Base-by-base conservation (phyloP, 2,329 filamentous ascomycete species). In the Colletotrichum eleusines region DNA sequence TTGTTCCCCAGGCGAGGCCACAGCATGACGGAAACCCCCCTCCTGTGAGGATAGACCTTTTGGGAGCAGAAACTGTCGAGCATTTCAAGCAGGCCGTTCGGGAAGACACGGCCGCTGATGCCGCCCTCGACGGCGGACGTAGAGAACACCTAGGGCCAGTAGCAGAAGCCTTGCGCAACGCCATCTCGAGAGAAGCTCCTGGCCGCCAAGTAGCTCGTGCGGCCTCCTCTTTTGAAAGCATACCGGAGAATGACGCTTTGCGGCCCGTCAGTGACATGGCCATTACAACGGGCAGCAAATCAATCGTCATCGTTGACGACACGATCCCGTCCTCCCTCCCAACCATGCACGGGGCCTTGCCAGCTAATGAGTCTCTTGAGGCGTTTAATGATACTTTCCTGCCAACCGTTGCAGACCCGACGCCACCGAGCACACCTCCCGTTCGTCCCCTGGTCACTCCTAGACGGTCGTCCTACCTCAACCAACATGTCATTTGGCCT, bases 291-390 rank as follows among this genome's bases (percentile, higher is more conserved):
- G 93, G 94, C n/a, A 97, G 94, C 84, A 92, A 95, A 77, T 97
- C 94, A 0, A 97, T 97, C 74, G 87, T 97, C 66, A 97, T 97
- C 76, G 90, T 97, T 44, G 93, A 97, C 69, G 89, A 89, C 40
- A 91, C 90, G 0, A 74, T 86, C 20, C 81, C 85, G 0, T 81
- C 83, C 6, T 81, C 88, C 11, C 78, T 85, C n/a, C 80, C 85
- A 0, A 74, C 82, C 12, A 88, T 90, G 86, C 84, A 86, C 11
- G 87, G 84, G 11, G 83, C 83, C 42, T 76, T 87, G 9, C 78
- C 80, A 2, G 80, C 79, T 4, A 84, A 82, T 64, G 80, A 81
- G 14, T 88, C 88, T 2, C 79, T 85, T 1, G 87, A 89, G 59
- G 83, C 83, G 2, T 88, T 90, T 74, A 81, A 83, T 2, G 87